A percentile compares a stretch with the other conserved stretches of the same genome.
Conservation (phyloP, 2,329 filamentous ascomycete species). For the Colletotrichum viniferum region DNA sequence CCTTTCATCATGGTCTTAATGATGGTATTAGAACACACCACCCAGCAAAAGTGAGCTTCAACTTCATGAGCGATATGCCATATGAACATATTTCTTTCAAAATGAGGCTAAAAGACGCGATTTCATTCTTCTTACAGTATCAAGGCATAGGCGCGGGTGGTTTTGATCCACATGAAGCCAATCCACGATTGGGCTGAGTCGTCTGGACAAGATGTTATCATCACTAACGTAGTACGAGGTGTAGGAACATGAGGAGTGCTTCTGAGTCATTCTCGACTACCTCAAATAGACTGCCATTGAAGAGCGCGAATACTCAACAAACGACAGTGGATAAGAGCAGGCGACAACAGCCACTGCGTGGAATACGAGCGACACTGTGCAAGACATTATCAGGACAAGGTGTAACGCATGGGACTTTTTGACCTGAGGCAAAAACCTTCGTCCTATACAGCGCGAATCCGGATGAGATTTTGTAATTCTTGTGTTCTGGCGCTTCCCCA, state of each 20-base stretch:
- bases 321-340: rapidly evolving
- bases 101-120: background rate
- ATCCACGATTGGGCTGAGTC: background rate
- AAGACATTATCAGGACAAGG: background rate
- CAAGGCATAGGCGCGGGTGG: too few species aligned
- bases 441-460: rapidly evolving
- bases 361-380: too few species aligned
- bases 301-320: background rate
- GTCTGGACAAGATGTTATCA: rapidly evolving
- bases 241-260: too few species aligned
- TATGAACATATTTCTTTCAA: too few species aligned
- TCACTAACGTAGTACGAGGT: background rate
- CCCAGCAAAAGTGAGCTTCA: background rate
- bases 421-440: background rate
- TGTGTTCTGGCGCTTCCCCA: background rate
- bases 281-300: too few species aligned
- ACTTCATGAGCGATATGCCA: background rate
- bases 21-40: background rate
- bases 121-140: background rate
- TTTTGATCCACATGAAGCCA: rapidly evolving
- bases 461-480: too few species aligned
- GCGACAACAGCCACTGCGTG: too few species aligned
- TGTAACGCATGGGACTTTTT: background rate
- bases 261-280: rapidly evolving
- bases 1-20: background rate